Evolutionary conservation across 805 yeast species (phyloP), one percentile per base, ranked within the genome.

Genomic region (Millerozyma miso): DNA sequence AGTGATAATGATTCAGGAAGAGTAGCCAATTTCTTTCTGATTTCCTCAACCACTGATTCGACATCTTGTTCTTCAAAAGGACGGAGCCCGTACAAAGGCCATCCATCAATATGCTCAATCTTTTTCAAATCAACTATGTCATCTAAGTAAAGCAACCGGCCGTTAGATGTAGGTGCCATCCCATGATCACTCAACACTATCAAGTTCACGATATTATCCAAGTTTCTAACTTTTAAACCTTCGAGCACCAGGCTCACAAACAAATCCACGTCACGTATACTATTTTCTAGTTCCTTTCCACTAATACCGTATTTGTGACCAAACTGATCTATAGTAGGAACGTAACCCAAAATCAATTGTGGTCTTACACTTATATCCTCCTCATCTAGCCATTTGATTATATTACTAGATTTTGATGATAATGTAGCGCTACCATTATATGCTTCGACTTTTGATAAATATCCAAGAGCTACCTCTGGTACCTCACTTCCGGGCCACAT

Each of bases 401-500:
- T 67, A 31, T 84, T 62, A n/a, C 71, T 71, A 0, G 73, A 67
- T 58, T 89, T 90, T 2, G 64, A 54, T 2, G 76, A 67, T 13
- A 87, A 63, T 0, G 73, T 50, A 60, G 86, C 95, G 1, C 79
- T 62, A 3, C 79, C 80, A 54, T 88, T 80, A 63, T 76, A 90
- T 41, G 65, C 62, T 50, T 84, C 93, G 29, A 79, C 78, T 38
- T 73, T 75, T 17, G 72, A 74, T 4, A 42, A 77, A 70, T 43
- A 56, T 44, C 31, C 53, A 29, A 59, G 56, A 12, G 65, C 67
- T 4, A 63, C 64, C 55, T 76, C 79, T 19, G 75, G 73, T 5
- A 81, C 95, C 52, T 88, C 96, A 45, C 89, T 80, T 1, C 97
- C 97, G 0, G 97, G 97, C 95, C 95, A 90, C 96, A 88, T 89